Percentiles rank a stretch among this genome's conserved stretches.
Evolutionary conservation across 768 basidiomycete species (phyloP).

Genomic region (Leucosporidium creatinivorum): DNA sequence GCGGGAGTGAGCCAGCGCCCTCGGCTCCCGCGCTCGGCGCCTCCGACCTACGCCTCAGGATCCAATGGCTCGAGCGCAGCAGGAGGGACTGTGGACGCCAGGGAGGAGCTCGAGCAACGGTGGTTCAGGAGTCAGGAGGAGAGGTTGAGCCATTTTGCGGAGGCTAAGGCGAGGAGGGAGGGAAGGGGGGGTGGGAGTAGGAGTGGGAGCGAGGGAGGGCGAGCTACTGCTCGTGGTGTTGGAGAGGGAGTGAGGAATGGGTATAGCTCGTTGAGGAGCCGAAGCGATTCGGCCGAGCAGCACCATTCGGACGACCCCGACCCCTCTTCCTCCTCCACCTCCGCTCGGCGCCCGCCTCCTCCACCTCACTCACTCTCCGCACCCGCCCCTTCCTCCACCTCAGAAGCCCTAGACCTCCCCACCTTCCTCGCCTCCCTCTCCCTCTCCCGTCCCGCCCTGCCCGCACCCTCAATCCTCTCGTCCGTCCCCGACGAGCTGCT

Average conservation of each 20-base stretch:
- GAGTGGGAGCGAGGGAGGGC: too few relatives aligned
- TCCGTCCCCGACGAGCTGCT: conserved; percentile 5
- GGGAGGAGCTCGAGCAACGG: neutral
- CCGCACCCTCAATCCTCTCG: neutral
- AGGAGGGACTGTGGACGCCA: neutral
- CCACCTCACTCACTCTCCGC: too few relatives aligned
- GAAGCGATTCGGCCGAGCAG: too few relatives aligned
- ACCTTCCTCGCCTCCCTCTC: neutral
- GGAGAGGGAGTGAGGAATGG: too few relatives aligned
- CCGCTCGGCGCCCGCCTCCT: too few relatives aligned
- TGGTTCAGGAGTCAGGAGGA: neutral
- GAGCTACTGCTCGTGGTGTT: too few relatives aligned
- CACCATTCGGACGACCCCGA: too few relatives aligned
- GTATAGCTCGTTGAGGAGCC: too few relatives aligned
- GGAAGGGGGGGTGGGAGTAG: too few relatives aligned
- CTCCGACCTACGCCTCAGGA: neutral
- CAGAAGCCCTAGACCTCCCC: neutral
- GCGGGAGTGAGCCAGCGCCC: neutral
- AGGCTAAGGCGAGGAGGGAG: too few relatives aligned
- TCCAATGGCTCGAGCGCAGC: neutral
- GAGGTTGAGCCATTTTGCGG: neutral
- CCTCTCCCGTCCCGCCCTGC: neutral
- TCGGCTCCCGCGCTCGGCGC: neutral
- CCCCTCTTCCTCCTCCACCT: too few relatives aligned
- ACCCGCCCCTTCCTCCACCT: too few relatives aligned